A percentile compares a stretch with the other conserved stretches of the same genome.
phyloP scores from a whole-genome alignment of 306 rosid genomes.

The Medicago truncatula region MtrunA17r5.0-ANR NC_053043.1:43093501-43094000 shows the following conservation, averaged over 20 bases:
- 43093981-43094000: too few relatives aligned
- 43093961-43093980: too few relatives aligned
- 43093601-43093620: too few relatives aligned
- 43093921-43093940: constrained; percentile 20
- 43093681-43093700: constrained; percentile 26
- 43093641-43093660: too few relatives aligned
- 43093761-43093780: not conserved
- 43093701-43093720: constrained; percentile 4
- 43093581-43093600: too few relatives aligned
- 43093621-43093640: too few relatives aligned
- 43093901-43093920: constrained; percentile 8
- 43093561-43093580: not conserved
- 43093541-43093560: constrained; percentile 2
- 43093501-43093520: constrained; percentile 17
- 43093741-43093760: not conserved
- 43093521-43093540: constrained; percentile 15
- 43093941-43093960: too few relatives aligned
- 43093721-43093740: not conserved
- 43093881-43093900: constrained; percentile 24
- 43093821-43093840: not conserved
- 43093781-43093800: constrained; percentile 5
- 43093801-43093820: constrained; percentile 23
- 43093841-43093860: not conserved
- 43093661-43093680: not conserved
- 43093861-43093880: not conserved